Evolutionary conservation across 2,329 filamentous ascomycete species (phyloP).

Genomic region (Epichloe sp.): DNA sequence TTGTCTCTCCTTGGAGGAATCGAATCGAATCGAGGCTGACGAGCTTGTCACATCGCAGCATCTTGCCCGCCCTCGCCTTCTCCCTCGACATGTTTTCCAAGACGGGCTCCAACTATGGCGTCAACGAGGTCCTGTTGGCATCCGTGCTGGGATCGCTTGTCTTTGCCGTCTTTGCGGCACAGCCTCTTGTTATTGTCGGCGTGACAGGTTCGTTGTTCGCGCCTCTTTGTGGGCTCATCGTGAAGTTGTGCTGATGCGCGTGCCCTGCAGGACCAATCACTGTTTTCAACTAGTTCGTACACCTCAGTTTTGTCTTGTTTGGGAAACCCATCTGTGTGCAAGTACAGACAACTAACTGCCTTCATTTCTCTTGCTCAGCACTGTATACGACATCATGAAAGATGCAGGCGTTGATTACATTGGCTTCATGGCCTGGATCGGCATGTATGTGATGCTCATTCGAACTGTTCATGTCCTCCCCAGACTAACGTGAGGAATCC

Average conservation of each 20-base stretch:
- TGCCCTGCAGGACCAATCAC: conserved; percentile 60
- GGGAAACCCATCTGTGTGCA: no score
- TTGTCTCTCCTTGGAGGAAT: not conserved
- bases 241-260: not conserved
- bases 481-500: no score
- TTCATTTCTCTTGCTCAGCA: conserved; percentile 29
- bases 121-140: conserved; percentile 81
- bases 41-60: conserved; percentile 41
- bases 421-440: conserved; percentile 86
- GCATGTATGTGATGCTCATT: conserved; percentile 39
- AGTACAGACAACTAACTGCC: no score
- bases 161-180: conserved; percentile 66
- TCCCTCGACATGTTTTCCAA: conserved; percentile 89
- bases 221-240: not conserved
- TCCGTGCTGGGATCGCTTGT: conserved; percentile 74
- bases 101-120: conserved; percentile 71
- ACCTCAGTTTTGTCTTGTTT: not conserved
- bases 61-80: conserved; percentile 76
- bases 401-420: conserved; percentile 70
- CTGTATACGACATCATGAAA: conserved; percentile 77
- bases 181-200: conserved; percentile 81
- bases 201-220: conserved; percentile 50
- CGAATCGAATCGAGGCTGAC: not conserved
- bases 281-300: conserved; percentile 69
- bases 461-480: not conserved